Conservation (phyloP, 208 protist genomes). For the Acanthamoeba triangularis region DNA sequence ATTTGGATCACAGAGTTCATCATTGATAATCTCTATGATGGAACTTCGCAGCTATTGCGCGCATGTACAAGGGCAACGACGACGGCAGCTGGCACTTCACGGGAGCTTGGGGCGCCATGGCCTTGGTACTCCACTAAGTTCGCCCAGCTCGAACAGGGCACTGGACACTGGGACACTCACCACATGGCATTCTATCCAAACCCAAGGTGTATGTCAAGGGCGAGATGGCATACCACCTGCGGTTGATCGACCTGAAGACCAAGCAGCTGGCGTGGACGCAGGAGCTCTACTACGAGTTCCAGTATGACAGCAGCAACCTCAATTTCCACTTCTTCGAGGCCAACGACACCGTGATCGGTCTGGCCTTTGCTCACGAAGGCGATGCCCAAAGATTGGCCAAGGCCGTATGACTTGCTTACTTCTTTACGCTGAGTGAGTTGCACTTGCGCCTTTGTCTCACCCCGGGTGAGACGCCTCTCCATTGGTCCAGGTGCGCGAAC, state of each 20-base stretch:
- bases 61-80: constrained; percentile 25
- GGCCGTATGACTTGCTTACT: neutral
- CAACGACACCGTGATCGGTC: neutral
- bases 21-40: neutral
- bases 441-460: neutral
- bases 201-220: neutral
- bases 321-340: constrained; percentile 46
- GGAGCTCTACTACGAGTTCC: constrained; percentile 69
- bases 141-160: no score
- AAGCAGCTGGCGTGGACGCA: neutral
- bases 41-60: neutral
- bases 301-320: neutral
- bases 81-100: constrained; percentile 33
- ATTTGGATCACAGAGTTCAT: neutral
- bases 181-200: neutral
- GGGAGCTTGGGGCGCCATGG: neutral
- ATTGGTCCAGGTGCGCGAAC: neutral
- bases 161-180: no score
- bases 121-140: neutral
- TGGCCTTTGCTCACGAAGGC: constrained; percentile 52
- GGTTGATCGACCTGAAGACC: constrained; percentile 36
- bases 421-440: neutral
- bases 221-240: neutral
- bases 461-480: neutral
- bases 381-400: neutral